These are phyloP conservation scores for Penicillium malachiteum DNA, from an alignment of 495 filamentous ascomycete species.

Conservation along the genomic window DNA sequence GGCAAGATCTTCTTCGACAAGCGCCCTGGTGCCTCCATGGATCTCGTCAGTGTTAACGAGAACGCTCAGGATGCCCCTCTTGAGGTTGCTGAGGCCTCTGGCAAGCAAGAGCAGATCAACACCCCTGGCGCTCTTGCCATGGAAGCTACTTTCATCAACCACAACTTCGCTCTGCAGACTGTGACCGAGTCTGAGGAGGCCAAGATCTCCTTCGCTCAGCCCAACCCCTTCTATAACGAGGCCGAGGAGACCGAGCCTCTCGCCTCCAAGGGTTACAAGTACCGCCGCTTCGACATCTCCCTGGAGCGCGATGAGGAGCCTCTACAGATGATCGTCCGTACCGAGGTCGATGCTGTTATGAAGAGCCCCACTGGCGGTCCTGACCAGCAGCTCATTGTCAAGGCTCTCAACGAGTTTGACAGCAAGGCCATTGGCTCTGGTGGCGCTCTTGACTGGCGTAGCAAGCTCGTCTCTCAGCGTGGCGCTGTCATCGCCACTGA, in stretches of 20 bases:
- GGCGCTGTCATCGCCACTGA: slow-evolving; percentile 96
- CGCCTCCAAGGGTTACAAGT: slow-evolving; percentile 96
- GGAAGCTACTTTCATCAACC: slow-evolving; percentile 99
- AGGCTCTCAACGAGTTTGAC: slow-evolving; percentile 98
- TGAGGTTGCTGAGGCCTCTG: slow-evolving; percentile 74
- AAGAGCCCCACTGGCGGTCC: slow-evolving; percentile 88
- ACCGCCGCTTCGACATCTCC: slow-evolving; percentile 92
- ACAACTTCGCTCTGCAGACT: slow-evolving; percentile 95
- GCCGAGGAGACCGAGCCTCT: slow-evolving; percentile 88
- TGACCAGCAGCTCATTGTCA: slow-evolving; percentile 86
- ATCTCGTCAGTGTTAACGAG: slow-evolving; percentile 98
- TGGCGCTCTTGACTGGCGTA: slow-evolving; percentile 92
- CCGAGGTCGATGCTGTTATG: slow-evolving; percentile 92
- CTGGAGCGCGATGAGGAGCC: slow-evolving; percentile 89
- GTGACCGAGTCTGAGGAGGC: slow-evolving; percentile 73
- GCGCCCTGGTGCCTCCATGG: slow-evolving; percentile 86
- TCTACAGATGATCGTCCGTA: slow-evolving; percentile 85
- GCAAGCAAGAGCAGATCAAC: slow-evolving; percentile 91
- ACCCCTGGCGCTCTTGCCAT: slow-evolving; percentile 84
- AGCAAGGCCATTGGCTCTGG: slow-evolving; percentile 93
- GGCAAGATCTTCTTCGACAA: slow-evolving; percentile 99
- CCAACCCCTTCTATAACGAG: slow-evolving; percentile 97
- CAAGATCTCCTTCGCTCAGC: slow-evolving; percentile 79
- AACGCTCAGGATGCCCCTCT: slow-evolving; percentile 96
- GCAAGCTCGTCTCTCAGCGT: slow-evolving; percentile 86